A percentile compares a stretch with the other conserved stretches of the same genome.
These are phyloP conservation scores for Delonix regia DNA, from an alignment of 306 rosid species.

Conservation along the genomic window DNA sequence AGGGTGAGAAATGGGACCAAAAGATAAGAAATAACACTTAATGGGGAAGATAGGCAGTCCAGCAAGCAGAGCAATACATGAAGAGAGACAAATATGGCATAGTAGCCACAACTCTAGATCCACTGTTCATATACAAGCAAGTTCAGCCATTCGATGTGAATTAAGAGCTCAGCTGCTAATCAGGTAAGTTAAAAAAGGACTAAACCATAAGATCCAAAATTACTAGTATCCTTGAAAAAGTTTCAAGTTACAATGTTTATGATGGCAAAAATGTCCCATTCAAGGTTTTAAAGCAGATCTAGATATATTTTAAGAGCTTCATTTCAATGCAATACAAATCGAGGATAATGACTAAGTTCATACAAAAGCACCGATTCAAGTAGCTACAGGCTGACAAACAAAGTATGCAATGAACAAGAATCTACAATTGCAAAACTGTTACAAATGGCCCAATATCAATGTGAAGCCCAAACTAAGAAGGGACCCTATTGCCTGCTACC, in stretches of 20 bases:
- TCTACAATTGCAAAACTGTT: too few species aligned
- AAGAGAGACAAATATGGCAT: neutral
- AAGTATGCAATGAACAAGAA: neutral
- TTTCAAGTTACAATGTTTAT: neutral
- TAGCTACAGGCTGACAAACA: neutral
- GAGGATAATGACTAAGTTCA: conserved; percentile 1
- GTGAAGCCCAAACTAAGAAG: too few species aligned
- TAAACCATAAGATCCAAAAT: neutral
- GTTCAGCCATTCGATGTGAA: neutral
- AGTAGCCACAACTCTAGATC: neutral
- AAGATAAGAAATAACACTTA: conserved; percentile 20
- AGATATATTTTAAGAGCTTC: neutral
- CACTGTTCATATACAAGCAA: conserved; percentile 12
- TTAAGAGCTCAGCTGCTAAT: neutral
- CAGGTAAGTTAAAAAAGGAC: neutral
- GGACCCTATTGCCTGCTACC: too few species aligned
- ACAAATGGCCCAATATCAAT: too few species aligned
- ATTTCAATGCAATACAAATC: conserved; percentile 31
- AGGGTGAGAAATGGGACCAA: neutral
- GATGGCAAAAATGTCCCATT: neutral
- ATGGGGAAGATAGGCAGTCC: neutral
- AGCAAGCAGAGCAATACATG: neutral
- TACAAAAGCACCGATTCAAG: neutral
- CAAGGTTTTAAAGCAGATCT: conserved; percentile 9
- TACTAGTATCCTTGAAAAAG: conserved; percentile 10